Conservation (phyloP, 1,139 yeast species). For the Candida glucosophila region DNA sequence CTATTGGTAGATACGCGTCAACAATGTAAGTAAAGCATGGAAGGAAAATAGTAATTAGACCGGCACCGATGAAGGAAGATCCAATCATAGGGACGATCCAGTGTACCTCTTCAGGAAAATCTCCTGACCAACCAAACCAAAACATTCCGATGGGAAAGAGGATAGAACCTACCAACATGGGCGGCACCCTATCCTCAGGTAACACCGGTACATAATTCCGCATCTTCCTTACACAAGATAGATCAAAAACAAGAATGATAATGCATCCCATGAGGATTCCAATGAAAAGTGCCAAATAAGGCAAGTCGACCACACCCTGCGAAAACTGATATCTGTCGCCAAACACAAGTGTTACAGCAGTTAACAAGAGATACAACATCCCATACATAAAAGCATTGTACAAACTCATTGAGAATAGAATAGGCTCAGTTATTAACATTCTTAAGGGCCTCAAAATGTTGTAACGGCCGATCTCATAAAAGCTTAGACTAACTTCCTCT, state of each 20-base stretch:
- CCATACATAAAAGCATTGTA: conserved; percentile 77
- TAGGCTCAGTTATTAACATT: conserved; percentile 62
- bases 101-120: conserved; percentile 55
- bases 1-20: conserved; percentile 69
- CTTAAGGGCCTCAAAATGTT: conserved; percentile 57
- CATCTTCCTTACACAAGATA: conserved; percentile 18
- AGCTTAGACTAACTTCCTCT: conserved; percentile 43
- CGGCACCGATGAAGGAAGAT: conserved; percentile 65
- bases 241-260: conserved; percentile 14
- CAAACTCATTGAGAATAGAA: conserved; percentile 50
- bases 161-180: conserved; percentile 64
- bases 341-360: conserved; percentile 68
- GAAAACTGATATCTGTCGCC: conserved; percentile 45
- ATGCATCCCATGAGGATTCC: conserved; percentile 54
- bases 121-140: conserved; percentile 85
- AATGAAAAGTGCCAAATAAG: conserved; percentile 47
- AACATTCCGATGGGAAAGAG: conserved; percentile 69
- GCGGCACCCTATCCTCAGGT: conserved; percentile 74
- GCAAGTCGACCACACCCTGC: conserved; percentile 44
- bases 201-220: conserved; percentile 46
- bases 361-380: conserved; percentile 59
- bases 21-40: conserved; percentile 74
- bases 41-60: conserved; percentile 66
- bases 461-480: conserved; percentile 55
- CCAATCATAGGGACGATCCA: conserved; percentile 85